Evolutionary conservation across 2,329 filamentous ascomycete species (phyloP).

Genomic region (Xylaria sp.): DNA sequence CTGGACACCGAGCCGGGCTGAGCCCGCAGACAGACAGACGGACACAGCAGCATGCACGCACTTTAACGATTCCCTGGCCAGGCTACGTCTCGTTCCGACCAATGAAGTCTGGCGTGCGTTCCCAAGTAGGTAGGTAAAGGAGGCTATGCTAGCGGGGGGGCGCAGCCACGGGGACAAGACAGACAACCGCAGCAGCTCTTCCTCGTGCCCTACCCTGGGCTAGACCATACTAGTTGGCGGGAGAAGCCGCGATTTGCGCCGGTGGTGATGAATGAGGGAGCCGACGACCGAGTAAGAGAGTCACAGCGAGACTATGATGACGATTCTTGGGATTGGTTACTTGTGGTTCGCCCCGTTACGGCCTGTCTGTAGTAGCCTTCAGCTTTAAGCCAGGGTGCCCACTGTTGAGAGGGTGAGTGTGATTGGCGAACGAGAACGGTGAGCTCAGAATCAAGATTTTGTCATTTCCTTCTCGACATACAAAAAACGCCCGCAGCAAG

Average conservation of each 20-base stretch:
- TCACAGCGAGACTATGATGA: too few species aligned
- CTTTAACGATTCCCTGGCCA: not conserved
- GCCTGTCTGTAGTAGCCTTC: too few species aligned
- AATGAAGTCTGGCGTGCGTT: slow-evolving; percentile 8
- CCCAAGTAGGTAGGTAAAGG: slow-evolving; percentile 27
- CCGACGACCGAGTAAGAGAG: too few species aligned
- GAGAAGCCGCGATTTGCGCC: too few species aligned
- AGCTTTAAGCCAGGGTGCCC: too few species aligned
- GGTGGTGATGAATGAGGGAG: too few species aligned
- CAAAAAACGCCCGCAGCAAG: slow-evolving; percentile 24
- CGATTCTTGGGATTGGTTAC: too few species aligned
- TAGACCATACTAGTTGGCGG: too few species aligned
- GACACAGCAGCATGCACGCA: not conserved
- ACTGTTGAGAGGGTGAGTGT: not conserved
- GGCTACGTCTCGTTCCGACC: not conserved
- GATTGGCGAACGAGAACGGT: not conserved
- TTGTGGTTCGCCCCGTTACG: too few species aligned
- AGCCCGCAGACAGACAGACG: not conserved
- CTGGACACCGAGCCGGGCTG: too few species aligned
- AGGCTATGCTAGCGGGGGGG: slow-evolving; percentile 25
- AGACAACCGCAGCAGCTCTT: too few species aligned
- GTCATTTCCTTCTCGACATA: slow-evolving; percentile 28
- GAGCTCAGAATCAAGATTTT: slow-evolving; percentile 16
- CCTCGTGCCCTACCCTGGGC: slow-evolving; percentile 11
- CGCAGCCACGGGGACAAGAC: slow-evolving; percentile 23